phyloP scores from a whole-genome alignment of 129 eudicot genomes.

The Helianthus tuberosus region DNA sequence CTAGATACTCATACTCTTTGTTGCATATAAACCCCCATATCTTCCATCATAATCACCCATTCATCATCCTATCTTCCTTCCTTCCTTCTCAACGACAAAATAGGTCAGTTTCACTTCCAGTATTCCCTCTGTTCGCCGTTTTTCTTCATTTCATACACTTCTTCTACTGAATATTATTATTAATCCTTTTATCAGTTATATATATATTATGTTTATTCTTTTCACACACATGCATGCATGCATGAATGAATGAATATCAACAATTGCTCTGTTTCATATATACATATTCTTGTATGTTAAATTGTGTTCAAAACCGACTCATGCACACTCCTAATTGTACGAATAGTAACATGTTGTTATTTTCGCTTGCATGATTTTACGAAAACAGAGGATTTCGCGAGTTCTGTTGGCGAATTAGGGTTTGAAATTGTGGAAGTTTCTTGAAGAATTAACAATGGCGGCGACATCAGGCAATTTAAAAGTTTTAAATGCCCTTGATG shows the following conservation, averaged over 20 bases:
- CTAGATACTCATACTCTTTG: slow-evolving; percentile 30
- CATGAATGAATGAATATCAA: background rate
- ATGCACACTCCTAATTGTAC: too few relatives aligned
- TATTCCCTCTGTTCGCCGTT: slow-evolving; percentile 15
- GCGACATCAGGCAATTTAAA: slow-evolving; percentile 41
- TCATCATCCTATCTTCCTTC: background rate
- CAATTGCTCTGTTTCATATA: slow-evolving; percentile 11
- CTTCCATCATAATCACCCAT: slow-evolving; percentile 15
- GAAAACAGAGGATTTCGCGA: background rate
- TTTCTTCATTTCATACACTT: background rate
- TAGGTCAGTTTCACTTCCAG: slow-evolving; percentile 22
- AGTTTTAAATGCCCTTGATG: slow-evolving; percentile 55
- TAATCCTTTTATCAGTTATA: background rate
- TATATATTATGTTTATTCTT: background rate
- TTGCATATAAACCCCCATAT: slow-evolving; percentile 25
- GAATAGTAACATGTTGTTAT: background rate
- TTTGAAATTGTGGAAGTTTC: background rate
- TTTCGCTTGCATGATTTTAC: slow-evolving; percentile 18
- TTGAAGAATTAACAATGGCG: slow-evolving; percentile 26
- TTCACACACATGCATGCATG: slow-evolving; percentile 34
- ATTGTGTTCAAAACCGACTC: too few relatives aligned
- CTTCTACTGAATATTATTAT: background rate
- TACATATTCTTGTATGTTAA: too few relatives aligned
- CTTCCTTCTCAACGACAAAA: background rate
- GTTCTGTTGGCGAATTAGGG: slow-evolving; percentile 11